Evolutionary conservation across 371 early-diverging fungal genomes (phyloP), one percentile per base, ranked within the genome.

Genomic region (Apophysomyces sp.): DNA sequence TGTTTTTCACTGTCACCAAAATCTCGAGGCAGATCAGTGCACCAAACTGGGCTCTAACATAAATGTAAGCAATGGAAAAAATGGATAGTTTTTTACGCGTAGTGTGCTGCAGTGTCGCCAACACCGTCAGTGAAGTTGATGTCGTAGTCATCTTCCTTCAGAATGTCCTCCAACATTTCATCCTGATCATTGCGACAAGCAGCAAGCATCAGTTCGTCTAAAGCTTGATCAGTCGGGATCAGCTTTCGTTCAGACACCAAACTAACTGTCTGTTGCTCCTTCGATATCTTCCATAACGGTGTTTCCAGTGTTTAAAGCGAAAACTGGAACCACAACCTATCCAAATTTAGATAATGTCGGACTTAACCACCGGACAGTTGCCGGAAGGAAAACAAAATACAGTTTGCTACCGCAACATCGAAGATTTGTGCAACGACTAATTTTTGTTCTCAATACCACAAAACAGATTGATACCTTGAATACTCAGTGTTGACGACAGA

Each of bases 31-130:
- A 89, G 16, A 75, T 78, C 52, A 84, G 60, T 0, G 87, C 74
- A 7, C 82, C 89, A 62, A 72, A 76, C 52, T 78, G 68, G 27
- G 87, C 87, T 15, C 89, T 89, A 73, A 11, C 36, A 16, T 52
- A 9, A 12, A 16, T 44, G 21, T 44, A 49, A 7, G 9, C 8
- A 60, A 16, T 13, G 7, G 16, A 54, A 39, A 27, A 41, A 7
- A 34, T 49, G 26, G 12, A 28, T 28, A 29, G 8, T 13, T 31
- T 72, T 71, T 71, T 85, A 87, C 88, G 85, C 84, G 60, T 86
- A 84, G 60, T 90, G 90, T 36, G 85, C 77, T 6, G 88, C 83
- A 4, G 86, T 79, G 58, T 83, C 80, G 24, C 90, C 90, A 36
- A 83, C 61, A 11, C 68, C 82, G 60, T 90, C 88, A 0, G 73